Conservation (phyloP, 1,284 basidiomycete genomes). For the Leccinum idahoense region DNA sequence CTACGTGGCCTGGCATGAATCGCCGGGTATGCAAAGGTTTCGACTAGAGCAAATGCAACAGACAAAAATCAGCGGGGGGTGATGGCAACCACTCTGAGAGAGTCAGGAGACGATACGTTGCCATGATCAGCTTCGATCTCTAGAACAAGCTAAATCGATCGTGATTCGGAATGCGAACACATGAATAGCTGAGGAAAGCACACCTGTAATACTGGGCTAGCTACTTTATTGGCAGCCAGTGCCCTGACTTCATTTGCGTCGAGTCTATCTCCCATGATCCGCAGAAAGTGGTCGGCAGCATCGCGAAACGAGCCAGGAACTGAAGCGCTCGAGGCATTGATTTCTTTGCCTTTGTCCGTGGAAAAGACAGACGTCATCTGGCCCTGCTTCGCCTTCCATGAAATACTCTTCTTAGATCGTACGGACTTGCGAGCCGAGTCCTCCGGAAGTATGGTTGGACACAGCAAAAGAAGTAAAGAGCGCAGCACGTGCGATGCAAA, state of each 20-base stretch:
- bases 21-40: too few relatives aligned
- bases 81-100: constrained; percentile 39
- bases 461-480: constrained; percentile 71
- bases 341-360: constrained; percentile 40
- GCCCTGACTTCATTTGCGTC: constrained; percentile 76
- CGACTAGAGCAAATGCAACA: too few relatives aligned
- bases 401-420: constrained; percentile 73
- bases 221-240: constrained; percentile 76
- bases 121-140: constrained; percentile 72
- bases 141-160: constrained; percentile 58
- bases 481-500: constrained; percentile 88
- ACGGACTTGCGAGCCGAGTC: constrained; percentile 36
- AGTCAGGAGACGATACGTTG: constrained; percentile 55
- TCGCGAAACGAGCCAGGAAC: constrained; percentile 51
- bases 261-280: constrained; percentile 48
- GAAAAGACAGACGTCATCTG: constrained; percentile 68
- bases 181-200: constrained; percentile 15
- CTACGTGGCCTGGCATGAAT: too few relatives aligned
- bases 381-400: constrained; percentile 74
- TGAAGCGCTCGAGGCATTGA: constrained; percentile 22
- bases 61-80: too few relatives aligned
- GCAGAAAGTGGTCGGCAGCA: constrained; percentile 51
- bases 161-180: not conserved
- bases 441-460: constrained; percentile 44
- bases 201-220: constrained; percentile 78